Conservation (phyloP, 129 eudicot species). For the Chrysanthemum lavandulifolium region DNA sequence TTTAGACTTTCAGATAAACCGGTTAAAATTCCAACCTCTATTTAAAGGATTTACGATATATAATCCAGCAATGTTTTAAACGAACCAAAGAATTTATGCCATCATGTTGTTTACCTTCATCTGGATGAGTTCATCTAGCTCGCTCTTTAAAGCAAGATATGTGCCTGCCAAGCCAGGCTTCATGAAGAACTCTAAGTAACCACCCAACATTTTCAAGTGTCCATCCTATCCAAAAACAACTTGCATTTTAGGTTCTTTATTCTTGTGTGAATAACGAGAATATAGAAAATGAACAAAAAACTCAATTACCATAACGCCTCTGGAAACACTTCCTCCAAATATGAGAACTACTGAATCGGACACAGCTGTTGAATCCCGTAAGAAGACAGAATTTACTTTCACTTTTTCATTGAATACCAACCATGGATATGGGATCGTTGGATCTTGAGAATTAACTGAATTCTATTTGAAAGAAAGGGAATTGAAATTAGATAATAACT, state of each 20-base stretch:
- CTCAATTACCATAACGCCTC: constrained; percentile 59
- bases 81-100: not conserved
- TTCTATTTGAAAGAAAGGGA: constrained; percentile 39
- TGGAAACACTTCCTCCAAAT: constrained; percentile 78
- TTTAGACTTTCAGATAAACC: not conserved
- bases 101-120: constrained; percentile 48
- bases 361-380: constrained; percentile 93
- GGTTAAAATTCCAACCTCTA: not conserved
- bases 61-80: not conserved
- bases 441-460: constrained; percentile 86
- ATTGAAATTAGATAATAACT: not conserved
- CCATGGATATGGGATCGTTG: constrained; percentile 89
- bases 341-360: constrained; percentile 86
- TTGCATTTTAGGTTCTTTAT: not conserved
- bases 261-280: not conserved
- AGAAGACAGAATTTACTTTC: constrained; percentile 82
- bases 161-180: constrained; percentile 70
- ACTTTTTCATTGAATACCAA: constrained; percentile 89
- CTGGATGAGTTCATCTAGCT: constrained; percentile 81
- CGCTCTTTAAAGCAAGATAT: constrained; percentile 63
- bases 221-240: constrained; percentile 62
- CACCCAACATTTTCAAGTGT: constrained; percentile 90
- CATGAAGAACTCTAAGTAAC: constrained; percentile 94
- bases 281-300: not conserved
- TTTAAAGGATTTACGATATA: not conserved